Evolutionary conservation across 176 grass and related monocot species (phyloP).

Genomic region (Phoenix dactylifera): DNA sequence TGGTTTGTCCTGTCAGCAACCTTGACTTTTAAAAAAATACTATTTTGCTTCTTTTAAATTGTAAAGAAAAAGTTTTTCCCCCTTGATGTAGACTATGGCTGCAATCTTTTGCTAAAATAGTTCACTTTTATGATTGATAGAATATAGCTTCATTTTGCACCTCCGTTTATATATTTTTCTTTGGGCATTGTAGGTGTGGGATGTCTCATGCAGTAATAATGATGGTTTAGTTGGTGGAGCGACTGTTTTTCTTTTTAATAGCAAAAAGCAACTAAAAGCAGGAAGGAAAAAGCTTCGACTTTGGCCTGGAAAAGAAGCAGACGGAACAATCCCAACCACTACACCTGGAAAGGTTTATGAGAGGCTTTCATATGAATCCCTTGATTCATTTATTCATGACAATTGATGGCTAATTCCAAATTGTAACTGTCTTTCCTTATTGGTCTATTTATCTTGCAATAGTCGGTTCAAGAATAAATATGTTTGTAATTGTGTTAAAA

Average conservation of each 20-base stretch:
- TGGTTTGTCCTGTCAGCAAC: too few species aligned
- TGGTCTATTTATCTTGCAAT: too few species aligned
- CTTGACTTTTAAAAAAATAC: too few species aligned
- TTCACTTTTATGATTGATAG: too few species aligned
- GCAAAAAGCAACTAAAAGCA: constrained; percentile 85
- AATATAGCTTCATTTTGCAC: not conserved
- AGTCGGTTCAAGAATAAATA: too few species aligned
- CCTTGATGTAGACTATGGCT: too few species aligned
- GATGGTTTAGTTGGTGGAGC: constrained; percentile 50
- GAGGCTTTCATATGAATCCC: constrained; percentile 1
- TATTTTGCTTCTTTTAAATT: too few species aligned
- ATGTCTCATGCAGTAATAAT: constrained; percentile 51
- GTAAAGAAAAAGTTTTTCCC: too few species aligned
- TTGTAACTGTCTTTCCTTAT: too few species aligned
- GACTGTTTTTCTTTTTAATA: constrained; percentile 86
- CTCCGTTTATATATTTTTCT: not conserved
- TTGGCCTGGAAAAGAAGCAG: constrained; percentile 66
- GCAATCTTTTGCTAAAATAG: too few species aligned
- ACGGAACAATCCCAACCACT: constrained; percentile 72
- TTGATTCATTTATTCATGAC: not conserved
- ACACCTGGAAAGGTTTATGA: constrained; percentile 76
- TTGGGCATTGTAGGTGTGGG: constrained; percentile 53
- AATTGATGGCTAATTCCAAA: too few species aligned
- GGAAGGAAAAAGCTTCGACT: constrained; percentile 74
- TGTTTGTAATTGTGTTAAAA: not conserved